Evolutionary conservation across 345 rosid species (phyloP).

Genomic region (Eucalyptus pumila): DNA sequence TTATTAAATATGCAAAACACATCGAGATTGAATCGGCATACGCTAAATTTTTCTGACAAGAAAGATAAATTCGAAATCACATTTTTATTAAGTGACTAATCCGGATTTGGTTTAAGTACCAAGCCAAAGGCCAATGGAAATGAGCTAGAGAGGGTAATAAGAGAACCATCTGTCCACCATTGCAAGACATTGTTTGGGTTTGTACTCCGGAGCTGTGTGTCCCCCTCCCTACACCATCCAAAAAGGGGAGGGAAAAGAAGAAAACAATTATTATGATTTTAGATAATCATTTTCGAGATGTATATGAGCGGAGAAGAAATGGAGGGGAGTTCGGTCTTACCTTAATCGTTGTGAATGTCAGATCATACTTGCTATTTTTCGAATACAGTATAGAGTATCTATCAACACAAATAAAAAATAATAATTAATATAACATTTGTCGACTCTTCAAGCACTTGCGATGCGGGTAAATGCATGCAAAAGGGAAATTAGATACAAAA

Average conservation of each 20-base stretch:
- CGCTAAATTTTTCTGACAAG: neutral
- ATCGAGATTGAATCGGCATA: too few relatives aligned
- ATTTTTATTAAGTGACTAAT: neutral
- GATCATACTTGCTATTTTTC: neutral
- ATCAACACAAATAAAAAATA: neutral
- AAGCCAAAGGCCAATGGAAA: neutral
- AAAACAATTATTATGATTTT: neutral
- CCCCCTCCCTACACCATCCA: neutral
- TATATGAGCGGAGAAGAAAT: neutral
- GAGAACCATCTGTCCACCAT: neutral
- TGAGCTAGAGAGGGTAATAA: neutral
- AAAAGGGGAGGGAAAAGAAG: neutral
- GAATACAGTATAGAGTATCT: neutral
- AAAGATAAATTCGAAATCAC: neutral
- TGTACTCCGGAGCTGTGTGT: neutral
- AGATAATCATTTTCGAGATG: neutral
- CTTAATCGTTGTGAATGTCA: neutral
- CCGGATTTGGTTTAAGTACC: neutral
- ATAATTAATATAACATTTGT: neutral
- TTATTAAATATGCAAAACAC: neutral
- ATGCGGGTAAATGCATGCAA: neutral
- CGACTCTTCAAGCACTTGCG: neutral
- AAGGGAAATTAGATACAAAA: neutral
- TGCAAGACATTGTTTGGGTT: neutral
- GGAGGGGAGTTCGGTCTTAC: neutral